A percentile compares a stretch with the other conserved stretches of the same genome.
These are phyloP conservation scores for Bruguiera parviflora DNA, from an alignment of 345 rosid genomes.

Conservation along the genomic window DNA sequence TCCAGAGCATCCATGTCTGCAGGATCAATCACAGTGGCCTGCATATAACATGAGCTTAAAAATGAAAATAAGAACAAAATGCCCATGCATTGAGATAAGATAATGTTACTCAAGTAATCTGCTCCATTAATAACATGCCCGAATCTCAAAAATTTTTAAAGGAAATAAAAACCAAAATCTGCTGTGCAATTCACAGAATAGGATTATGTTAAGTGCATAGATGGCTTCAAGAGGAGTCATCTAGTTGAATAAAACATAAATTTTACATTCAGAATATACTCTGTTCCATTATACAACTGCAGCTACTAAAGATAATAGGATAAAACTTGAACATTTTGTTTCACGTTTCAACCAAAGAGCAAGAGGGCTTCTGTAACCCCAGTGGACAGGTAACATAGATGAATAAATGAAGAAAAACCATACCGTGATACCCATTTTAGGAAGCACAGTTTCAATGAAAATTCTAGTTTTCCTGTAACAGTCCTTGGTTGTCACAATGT, in stretches of 20 bases:
- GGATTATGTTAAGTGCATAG: background rate
- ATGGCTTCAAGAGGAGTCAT: too few species aligned
- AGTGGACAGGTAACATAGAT: slow-evolving; percentile 6
- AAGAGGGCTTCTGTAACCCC: background rate
- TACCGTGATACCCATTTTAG: slow-evolving; percentile 92
- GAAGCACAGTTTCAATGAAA: slow-evolving; percentile 87
- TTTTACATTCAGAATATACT: too few species aligned
- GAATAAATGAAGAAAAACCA: slow-evolving; percentile 1
- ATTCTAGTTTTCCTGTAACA: slow-evolving; percentile 94
- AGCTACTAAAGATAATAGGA: background rate
- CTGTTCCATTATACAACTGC: background rate
- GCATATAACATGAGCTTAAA: slow-evolving; percentile 21
- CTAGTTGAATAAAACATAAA: too few species aligned
- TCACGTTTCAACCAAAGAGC: background rate
- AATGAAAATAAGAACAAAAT: background rate
- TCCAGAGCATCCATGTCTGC: slow-evolving; percentile 80
- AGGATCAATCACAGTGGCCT: slow-evolving; percentile 95
- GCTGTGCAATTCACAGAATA: background rate
- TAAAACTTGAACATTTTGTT: background rate
- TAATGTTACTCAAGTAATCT: background rate
- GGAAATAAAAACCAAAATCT: background rate
- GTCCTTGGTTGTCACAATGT: slow-evolving; percentile 88
- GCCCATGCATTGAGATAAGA: background rate
- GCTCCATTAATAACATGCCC: background rate
- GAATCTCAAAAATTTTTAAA: background rate